Base-by-base conservation (phyloP, 2,329 filamentous ascomycete genomes). In the Claviceps arundinis region DNA sequence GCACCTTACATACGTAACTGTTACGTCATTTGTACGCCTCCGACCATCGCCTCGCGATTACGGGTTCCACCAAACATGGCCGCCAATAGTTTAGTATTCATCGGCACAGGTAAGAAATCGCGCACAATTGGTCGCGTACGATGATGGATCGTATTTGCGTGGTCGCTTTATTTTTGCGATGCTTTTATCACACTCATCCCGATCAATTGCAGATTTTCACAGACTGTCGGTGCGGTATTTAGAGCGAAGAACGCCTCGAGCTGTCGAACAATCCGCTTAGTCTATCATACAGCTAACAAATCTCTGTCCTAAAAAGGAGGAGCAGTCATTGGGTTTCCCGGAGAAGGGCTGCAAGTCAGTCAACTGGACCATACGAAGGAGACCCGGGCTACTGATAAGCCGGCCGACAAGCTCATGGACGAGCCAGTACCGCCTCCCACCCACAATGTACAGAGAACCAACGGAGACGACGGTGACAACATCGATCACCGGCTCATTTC, bases 61-160 rank as follows among this genome's bases (percentile, higher is more conserved):
- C 34, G 62, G 7, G 30, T 37, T 37, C 48, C 63, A 56, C 47
- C n/a, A 54, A 55, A 50, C 59, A 68, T 68, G 65, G 60, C 65
- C 53, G 61, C 59, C 57, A 62, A 62, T 55, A 59, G 62, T 51
- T 61, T 62, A 57, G 64, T 65, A 56, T 34, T 34, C 9, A 59
- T 66, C 59, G 64, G 64, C 59, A 66, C 64, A 68, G 65, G 65
- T 68, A 64, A 55, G 53, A 51, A 49, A 52, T 48, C 53, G 54
- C 11, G 5, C 16, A 44, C 16, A 16, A n/a, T 22, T 48, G 19
- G 50, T 54, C 46, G 50, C 48, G 41, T 22, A 16, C 16, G 13
- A 24, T 47, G 19, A 2, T 19, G 17, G 3, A 24, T 24, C 47
- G 47, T 34, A 22, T n/a, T 37, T 37, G 8, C 11, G 6, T 19